Base-by-base conservation (phyloP, 2,329 filamentous ascomycete genomes). In the Paraphoma chrysanthemicola region DNA sequence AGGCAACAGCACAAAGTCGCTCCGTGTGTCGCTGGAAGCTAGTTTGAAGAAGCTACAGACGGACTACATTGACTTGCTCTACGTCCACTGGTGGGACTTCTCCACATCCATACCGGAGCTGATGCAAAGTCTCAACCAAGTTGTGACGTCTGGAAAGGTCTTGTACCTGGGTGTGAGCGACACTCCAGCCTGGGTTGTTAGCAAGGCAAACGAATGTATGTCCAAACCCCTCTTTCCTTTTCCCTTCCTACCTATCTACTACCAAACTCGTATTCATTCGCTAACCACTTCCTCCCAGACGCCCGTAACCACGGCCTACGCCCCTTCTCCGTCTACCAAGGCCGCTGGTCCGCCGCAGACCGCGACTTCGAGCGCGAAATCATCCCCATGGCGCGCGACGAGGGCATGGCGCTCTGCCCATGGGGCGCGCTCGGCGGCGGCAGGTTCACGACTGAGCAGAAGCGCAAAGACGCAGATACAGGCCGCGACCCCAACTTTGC, bases 351-450 rank as follows among this genome's bases (percentile, higher is more conserved):
- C 18, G 81, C 83, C 16, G 81, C 78, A 1, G 80, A 85, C 46
- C 84, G 90, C 23, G 89, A 92, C 71, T 85, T 90, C 48, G 88
- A 90, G 77, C 81, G 87, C 23, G 88, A 90, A n/a, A 87, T 90
- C 63, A 81, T 91, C 36, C 87, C 87, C 42, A 90, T 90, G 88
- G 80, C 77, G 39, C 80, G 80, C 38, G 79, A 82, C 30, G 85
- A 90, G 66, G 87, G 87, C 33, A 89, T 89, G 84, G 86, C 79
- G 0, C 70, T 88, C 6, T 81, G 81, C 0, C 85, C 85, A 1
- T 86, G 83, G 82, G 83, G 82, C 8, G 70, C 79, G 1, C 77
- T 88, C 8, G 84, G 83, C 38, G 78, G 80, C 52, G 81, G 81
- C 73, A 69, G 72, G 45, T 79, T 80, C 68, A 76, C 76, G 45